A percentile compares a stretch with the other conserved stretches of the same genome.
Conservation (phyloP, 192 early-diverging fungal genomes). For the Helicostylum pulchrum region DNA sequence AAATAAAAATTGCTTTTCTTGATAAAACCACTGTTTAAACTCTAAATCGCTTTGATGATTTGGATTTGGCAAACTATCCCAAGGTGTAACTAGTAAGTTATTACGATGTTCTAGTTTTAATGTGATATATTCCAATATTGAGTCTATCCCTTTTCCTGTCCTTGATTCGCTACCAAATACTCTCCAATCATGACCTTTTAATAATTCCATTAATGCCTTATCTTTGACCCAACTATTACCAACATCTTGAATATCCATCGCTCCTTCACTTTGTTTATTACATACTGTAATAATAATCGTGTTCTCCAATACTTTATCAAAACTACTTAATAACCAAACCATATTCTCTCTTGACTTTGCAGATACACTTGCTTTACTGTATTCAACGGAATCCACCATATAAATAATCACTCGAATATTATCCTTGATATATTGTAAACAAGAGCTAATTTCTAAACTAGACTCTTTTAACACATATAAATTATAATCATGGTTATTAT, state of each 20-base stretch:
- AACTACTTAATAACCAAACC: conserved; percentile 22
- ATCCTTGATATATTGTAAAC: conserved; percentile 22
- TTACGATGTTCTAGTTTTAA: conserved; percentile 8
- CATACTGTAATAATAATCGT: conserved; percentile 31
- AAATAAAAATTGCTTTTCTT: conserved; percentile 19
- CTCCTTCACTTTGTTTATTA: conserved; percentile 26
- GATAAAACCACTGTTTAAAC: conserved; percentile 23
- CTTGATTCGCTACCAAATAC: conserved; percentile 25
- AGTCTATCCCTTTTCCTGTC: conserved; percentile 19
- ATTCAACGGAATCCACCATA: conserved; percentile 25
- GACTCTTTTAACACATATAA: background rate
- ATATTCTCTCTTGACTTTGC: conserved; percentile 26
- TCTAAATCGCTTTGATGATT: conserved; percentile 26
- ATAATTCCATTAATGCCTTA: conserved; percentile 1
- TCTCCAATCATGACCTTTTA: conserved; percentile 29
- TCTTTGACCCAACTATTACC: conserved; percentile 31
- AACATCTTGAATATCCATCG: conserved; percentile 27
- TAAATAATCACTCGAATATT: conserved; percentile 23
- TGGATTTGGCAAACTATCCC: conserved; percentile 34
- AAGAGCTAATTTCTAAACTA: conserved; percentile 16
- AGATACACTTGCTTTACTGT: conserved; percentile 4
- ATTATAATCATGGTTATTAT: background rate
- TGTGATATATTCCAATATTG: conserved; percentile 22
- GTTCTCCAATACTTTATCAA: conserved; percentile 9
- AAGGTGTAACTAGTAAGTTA: conserved; percentile 16